Evolutionary conservation across 78 protist genomes (phyloP), one percentile per base, ranked within the genome.

Genomic region (Dictyostelium brefeldianum): DNA sequence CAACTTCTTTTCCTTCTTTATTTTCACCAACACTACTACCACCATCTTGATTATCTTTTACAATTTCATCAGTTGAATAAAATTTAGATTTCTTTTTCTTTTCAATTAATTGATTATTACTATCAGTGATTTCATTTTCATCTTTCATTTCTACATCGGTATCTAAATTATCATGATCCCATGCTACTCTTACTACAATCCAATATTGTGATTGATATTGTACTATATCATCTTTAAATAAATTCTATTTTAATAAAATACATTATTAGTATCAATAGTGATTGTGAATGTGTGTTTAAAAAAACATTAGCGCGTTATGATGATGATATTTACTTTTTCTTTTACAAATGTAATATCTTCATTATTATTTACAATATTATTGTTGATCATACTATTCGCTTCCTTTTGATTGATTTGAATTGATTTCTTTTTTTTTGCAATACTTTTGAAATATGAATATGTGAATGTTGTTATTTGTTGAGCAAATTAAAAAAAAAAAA

Each of bases 151-250:
- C 74, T 1, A 47, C 77, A 2, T 50, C 51, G 18, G 36, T 59
- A 27, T 84, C 92, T 36, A 78, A 78, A 57, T 75, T 56, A 29
- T 87, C 84, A 7, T 53, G 29, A 27, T 83, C 93, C 93, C 93
- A 87, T 25, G 84, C 18, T 31, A 87, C 27, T 50, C 70, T 87
- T 29, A 25, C 70, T 9, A 87, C 93, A 77, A 87, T 43, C 12
- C 65, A 81, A 64, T 41, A 87, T 77, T 59, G 78, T 53, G 43
- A 46, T 71, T 69, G 47, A 75, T 53, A n/a, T 27, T 27, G 8
- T 3, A 87, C 84, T 11, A 87, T 64, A 77, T 87, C 93, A 10
- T 87, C 84, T 47, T 36, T 73, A 54, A 41, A 73, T 11, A 87
- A 57, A 65, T 87, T 77, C 93, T 85, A 48, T n/a, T n/a, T 36